phyloP scores from a whole-genome alignment of 345 rosid genomes.

The Camelina hispida region DNA sequence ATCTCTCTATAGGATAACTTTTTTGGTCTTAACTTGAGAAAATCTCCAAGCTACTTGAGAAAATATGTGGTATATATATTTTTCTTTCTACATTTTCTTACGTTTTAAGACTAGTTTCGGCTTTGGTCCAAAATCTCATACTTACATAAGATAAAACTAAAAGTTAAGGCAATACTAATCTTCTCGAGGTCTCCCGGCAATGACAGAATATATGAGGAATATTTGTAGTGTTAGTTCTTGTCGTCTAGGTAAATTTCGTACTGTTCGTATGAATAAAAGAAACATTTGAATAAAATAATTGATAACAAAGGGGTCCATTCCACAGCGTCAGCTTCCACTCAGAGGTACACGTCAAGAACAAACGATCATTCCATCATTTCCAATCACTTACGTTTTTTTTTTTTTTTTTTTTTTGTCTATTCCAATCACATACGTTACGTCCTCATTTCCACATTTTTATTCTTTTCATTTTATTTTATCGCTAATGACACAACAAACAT shows the following conservation, averaged over 20 bases:
- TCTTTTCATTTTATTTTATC: neutral
- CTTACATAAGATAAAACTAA: neutral
- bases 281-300: conserved; percentile 33
- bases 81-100: neutral
- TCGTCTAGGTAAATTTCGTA: conserved; percentile 22
- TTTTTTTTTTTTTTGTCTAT: conserved; percentile 8
- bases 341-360: conserved; percentile 62
- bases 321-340: conserved; percentile 55
- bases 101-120: neutral
- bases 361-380: conserved; percentile 42
- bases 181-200: conserved; percentile 30
- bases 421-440: conserved; percentile 40
- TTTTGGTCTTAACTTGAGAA: conserved; percentile 14
- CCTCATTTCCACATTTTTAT: conserved; percentile 33
- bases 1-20: neutral
- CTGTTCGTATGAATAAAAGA: conserved; percentile 34
- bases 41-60: conserved; percentile 23
- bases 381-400: conserved; percentile 37
- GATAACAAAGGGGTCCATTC: conserved; percentile 39
- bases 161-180: neutral
- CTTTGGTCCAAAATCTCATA: neutral
- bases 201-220: conserved; percentile 28
- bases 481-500: neutral
- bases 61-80: neutral
- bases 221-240: conserved; percentile 40